phyloP scores from a whole-genome alignment of 1,284 basidiomycete species.

The Sutorius eximius region DNA sequence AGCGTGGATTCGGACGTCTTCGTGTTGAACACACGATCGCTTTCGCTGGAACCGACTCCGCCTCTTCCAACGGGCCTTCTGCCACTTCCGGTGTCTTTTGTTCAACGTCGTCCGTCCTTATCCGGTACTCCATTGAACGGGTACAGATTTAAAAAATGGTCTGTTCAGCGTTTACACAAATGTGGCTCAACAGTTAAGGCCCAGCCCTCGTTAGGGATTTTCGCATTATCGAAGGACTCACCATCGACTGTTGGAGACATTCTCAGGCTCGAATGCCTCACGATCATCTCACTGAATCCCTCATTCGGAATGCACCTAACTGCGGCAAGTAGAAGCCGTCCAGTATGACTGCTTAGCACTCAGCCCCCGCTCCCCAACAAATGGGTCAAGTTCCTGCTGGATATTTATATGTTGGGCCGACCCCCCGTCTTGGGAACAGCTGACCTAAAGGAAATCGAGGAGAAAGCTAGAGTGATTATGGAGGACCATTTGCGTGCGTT shows the following conservation, averaged over 20 bases:
- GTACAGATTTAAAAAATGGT: too few species aligned
- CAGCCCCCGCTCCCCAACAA: conserved; percentile 18
- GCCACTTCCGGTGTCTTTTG: too few species aligned
- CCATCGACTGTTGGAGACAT: background rate
- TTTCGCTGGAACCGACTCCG: too few species aligned
- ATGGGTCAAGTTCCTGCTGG: conserved; percentile 30
- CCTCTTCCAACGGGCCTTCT: too few species aligned
- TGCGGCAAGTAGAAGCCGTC: background rate
- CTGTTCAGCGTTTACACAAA: too few species aligned
- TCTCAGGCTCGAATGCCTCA: background rate
- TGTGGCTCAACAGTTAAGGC: too few species aligned
- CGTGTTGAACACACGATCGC: too few species aligned
- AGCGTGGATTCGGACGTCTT: too few species aligned
- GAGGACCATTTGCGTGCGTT: conserved; percentile 45
- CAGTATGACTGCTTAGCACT: conserved; percentile 28
- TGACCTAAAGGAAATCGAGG: conserved; percentile 49
- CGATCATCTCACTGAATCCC: background rate
- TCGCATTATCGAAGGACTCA: background rate
- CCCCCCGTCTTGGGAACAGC: conserved; percentile 52
- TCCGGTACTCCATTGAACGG: too few species aligned
- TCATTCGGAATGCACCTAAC: too few species aligned
- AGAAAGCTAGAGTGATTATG: conserved; percentile 48
- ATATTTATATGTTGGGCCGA: conserved; percentile 41
- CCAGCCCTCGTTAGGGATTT: background rate
- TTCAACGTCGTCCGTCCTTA: too few species aligned